Conservation (phyloP, 257 asterid genomes). For the Solanum ossicruentum region DNA sequence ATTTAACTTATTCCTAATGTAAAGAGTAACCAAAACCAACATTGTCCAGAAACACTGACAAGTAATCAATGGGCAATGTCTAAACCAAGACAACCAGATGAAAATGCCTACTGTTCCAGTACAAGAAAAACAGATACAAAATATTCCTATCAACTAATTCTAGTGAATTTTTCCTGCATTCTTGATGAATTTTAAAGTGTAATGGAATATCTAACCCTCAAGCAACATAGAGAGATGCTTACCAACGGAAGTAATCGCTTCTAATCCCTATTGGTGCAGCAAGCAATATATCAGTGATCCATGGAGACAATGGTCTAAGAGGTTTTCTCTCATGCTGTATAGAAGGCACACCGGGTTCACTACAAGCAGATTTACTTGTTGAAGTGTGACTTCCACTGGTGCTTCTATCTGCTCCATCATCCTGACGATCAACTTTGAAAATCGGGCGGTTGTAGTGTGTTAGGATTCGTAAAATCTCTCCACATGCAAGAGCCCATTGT, state of each 20-base stretch:
- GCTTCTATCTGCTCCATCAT: conserved; percentile 56
- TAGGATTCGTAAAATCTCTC: conserved; percentile 87
- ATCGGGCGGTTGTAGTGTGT: conserved; percentile 94
- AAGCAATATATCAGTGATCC: conserved; percentile 94
- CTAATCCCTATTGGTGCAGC: conserved; percentile 94
- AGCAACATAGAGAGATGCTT: conserved; percentile 10
- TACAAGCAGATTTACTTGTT: conserved; percentile 42
- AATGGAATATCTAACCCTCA: not conserved
- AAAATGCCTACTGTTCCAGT: not conserved
- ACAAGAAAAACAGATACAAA: not conserved
- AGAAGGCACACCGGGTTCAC: conserved; percentile 37
- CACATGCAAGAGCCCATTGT: conserved; percentile 99
- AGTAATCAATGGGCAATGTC: not conserved
- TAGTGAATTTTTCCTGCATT: not conserved
- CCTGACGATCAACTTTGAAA: conserved; percentile 63
- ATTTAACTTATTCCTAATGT: not conserved
- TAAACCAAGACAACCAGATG: not conserved
- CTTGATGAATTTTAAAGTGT: not conserved
- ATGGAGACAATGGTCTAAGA: conserved; percentile 81
- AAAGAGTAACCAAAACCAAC: not conserved
- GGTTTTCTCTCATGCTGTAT: conserved; percentile 71
- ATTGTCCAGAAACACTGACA: not conserved
- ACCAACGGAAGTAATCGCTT: conserved; percentile 99
- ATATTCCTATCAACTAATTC: not conserved
- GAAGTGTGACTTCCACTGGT: conserved; percentile 70